phyloP scores from a whole-genome alignment of 306 rosid species.

The Lathyrus oleraceus region DNA sequence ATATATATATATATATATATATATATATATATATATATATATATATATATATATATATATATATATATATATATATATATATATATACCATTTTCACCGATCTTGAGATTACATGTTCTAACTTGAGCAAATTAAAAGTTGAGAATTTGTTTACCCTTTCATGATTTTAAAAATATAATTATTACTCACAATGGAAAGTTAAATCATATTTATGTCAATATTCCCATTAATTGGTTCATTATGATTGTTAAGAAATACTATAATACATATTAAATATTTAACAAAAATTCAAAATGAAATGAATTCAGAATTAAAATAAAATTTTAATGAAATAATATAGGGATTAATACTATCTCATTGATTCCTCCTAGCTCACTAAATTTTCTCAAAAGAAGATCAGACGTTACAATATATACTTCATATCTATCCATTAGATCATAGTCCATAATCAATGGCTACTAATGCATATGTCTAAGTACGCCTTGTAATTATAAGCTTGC shows the following conservation, averaged over 20 bases:
- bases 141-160: not conserved
- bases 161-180: conserved; percentile 35
- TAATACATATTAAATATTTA: not conserved
- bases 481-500: conserved; percentile 43
- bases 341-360: conserved; percentile 49
- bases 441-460: conserved; percentile 41
- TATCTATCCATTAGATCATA: conserved; percentile 47
- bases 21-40: too few species aligned
- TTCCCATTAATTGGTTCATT: conserved; percentile 24
- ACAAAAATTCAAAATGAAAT: conserved; percentile 7
- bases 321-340: conserved; percentile 33
- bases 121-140: not conserved
- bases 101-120: too few species aligned
- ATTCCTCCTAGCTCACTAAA: conserved; percentile 54
- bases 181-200: conserved; percentile 29
- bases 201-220: conserved; percentile 34
- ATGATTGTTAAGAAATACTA: conserved; percentile 18
- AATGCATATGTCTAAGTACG: conserved; percentile 50
- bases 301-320: not conserved
- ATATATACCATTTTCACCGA: too few species aligned
- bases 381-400: conserved; percentile 55
- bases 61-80: too few species aligned
- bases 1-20: too few species aligned
- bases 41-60: too few species aligned
- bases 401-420: conserved; percentile 54